phyloP scores from a whole-genome alignment of 352 stramenopile species.

The Phytophthora chlamydospora region DNA sequence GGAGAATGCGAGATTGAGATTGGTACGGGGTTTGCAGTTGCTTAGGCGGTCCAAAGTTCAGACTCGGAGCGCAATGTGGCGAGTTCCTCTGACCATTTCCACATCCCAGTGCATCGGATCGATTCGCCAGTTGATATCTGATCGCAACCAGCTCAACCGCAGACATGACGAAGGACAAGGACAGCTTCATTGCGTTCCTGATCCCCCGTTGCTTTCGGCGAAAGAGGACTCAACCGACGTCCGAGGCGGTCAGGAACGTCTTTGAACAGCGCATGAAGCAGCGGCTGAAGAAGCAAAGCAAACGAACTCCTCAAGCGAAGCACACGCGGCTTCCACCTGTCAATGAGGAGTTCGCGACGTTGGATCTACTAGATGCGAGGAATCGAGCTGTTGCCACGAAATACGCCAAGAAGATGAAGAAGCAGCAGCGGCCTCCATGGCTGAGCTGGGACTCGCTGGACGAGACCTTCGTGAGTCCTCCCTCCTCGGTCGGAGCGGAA shows the following conservation, averaged over 20 bases:
- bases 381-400: slow-evolving; percentile 10
- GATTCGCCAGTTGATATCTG: slow-evolving; percentile 17
- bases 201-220: slow-evolving; percentile 20
- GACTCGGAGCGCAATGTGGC: slow-evolving; percentile 13
- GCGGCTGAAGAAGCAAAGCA: slow-evolving; percentile 26
- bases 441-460: slow-evolving; percentile 22
- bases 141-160: slow-evolving; percentile 8
- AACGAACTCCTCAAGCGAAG: not conserved
- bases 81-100: slow-evolving; percentile 25
- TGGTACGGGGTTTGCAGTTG: not conserved
- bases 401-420: not conserved
- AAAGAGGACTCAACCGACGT: slow-evolving; percentile 7
- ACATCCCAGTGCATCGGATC: slow-evolving; percentile 13
- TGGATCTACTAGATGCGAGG: slow-evolving; percentile 14
- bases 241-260: slow-evolving; percentile 17
- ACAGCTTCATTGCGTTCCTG: slow-evolving; percentile 6
- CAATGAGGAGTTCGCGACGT: slow-evolving; percentile 6
- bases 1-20: slow-evolving; percentile 6
- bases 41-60: slow-evolving; percentile 13
- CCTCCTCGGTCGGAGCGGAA: slow-evolving; percentile 16
- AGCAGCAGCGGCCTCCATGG: slow-evolving; percentile 1
- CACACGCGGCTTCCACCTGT: not conserved
- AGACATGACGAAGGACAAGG: slow-evolving; percentile 10
- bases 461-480: slow-evolving; percentile 23
- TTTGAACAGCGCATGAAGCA: slow-evolving; percentile 22